Base-by-base conservation (phyloP, 2,329 filamentous ascomycete genomes). In the Stromatinia cepivora region DNA sequence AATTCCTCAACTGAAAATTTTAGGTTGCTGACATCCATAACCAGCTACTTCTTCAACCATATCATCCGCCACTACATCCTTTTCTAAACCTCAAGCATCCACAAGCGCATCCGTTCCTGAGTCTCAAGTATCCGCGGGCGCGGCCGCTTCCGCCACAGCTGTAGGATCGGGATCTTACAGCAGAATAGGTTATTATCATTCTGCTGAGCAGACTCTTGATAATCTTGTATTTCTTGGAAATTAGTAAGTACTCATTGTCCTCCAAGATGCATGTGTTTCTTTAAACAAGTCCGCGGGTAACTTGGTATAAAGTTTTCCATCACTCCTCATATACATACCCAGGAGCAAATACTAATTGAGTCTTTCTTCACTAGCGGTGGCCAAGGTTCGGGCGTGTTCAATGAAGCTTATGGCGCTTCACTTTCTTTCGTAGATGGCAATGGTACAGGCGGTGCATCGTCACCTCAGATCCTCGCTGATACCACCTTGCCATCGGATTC, bases 211-310 rank as follows among this genome's bases (percentile, higher is more conserved):
- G 52, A 80, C 79, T 69, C 79, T 83, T 28, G 81, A 86, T 31
- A 86, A 86, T 20, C 76, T 89, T 34, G 82, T 83, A 42, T 89
- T 89, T 79, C 78, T 89, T 48, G 87, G 87, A 73, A 85, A 88
- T 75, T 77, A 82, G 66, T 68, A 48, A 63, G 66, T 48, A 46
- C 20, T 15, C 22, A 64, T 15, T 25, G 9, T 52, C 3, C 13
- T 20, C 11, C 25, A 11, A 17, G 5, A 36, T 63, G 8, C 34
- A 39, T 22, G 22, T 20, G 22, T 25, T 28, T 52, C 15, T 10
- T 28, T 4, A n/a, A 15, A 39, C 6, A 9, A 4, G 4, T 20
- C 6, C 15, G 25, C 28, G 15, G 10, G 36, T 1, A 17, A 31
- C 4, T 34, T 20, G 1, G 22, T n/a, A 25, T 25, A 2, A 58